Evolutionary conservation across 495 filamentous ascomycete genomes (phyloP), one percentile per base, ranked within the genome.

Genomic region (Halenospora varia): DNA sequence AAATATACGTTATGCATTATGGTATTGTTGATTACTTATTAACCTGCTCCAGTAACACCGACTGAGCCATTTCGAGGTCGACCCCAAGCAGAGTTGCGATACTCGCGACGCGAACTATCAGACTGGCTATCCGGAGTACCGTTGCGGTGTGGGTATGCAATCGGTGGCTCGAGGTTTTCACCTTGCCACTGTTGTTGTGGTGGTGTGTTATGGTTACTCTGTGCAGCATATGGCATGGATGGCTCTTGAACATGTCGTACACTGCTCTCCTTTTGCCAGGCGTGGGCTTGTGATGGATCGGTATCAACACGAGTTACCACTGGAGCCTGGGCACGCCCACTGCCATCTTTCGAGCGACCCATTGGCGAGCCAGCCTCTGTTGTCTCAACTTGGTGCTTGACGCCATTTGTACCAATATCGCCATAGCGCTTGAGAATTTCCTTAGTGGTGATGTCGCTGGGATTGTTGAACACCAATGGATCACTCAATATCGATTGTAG

Each of bases 391-490:
- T 89, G 80, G 63, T 80, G 79, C n/a, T 57, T 76, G 78, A 10
- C 83, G 76, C 77, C 77, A 58, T 76, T 82, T 11, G 77, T 77
- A 39, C 80, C 80, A 60, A 92, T 88, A 61, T 91, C 88, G 6
- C 87, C 89, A 68, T 92, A 92, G 41, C 88, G 82, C 68, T 92
- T 91, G 20, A 99, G 80, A 51, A 99, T 97, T 66, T 97, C 94
- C 68, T 99, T 97, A 1, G 92, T 92, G 1, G 95, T 97, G 48
- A 97, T 84, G 53, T 99, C 93, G 40, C 85, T 83, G 58, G 78
- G 85, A 62, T 83, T 87, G 68, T 82, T 87, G 70, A 96, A 92
- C 46, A 97, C 82, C 20, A 79, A 80, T 35, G 85, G 83, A 68
- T 97, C 92, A 64, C 84, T 87, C 25, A 98, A 78, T 57, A 96